These are phyloP conservation scores for Hyparrhenia diplandra DNA, from an alignment of 176 grass and related monocot genomes.

Conservation along the genomic window DNA sequence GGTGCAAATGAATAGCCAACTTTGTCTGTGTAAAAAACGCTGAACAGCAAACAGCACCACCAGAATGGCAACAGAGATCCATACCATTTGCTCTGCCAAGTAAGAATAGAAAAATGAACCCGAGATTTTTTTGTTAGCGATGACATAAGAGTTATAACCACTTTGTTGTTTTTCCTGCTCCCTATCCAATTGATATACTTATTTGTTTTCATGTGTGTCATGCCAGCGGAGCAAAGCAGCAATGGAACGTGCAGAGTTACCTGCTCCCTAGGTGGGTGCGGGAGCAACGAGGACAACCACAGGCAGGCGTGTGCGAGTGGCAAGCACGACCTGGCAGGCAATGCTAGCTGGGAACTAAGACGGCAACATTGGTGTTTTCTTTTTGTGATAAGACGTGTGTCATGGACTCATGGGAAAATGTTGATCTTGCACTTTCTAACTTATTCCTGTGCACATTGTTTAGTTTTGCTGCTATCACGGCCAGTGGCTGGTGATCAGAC, in stretches of 20 bases:
- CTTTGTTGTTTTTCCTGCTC: neutral
- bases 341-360: too few relatives aligned
- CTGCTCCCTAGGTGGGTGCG: too few relatives aligned
- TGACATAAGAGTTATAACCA: neutral
- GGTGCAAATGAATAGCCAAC: conserved; percentile 65
- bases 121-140: too few relatives aligned
- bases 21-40: conserved; percentile 46
- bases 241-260: too few relatives aligned
- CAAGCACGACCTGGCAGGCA: too few relatives aligned
- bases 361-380: neutral
- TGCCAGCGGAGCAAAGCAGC: neutral
- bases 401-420: neutral
- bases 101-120: neutral
- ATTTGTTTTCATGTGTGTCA: neutral
- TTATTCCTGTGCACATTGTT: neutral
- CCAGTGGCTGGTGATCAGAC: neutral
- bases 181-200: neutral
- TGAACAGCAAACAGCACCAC: conserved; percentile 40
- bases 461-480: too few relatives aligned
- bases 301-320: too few relatives aligned
- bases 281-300: too few relatives aligned
- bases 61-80: conserved; percentile 35
- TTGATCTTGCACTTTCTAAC: neutral
- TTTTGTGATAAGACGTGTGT: neutral
- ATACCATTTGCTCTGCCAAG: conserved; percentile 23